Conservation (phyloP, 371 early-diverging fungal species). For the Fennellomyces sp. region DNA sequence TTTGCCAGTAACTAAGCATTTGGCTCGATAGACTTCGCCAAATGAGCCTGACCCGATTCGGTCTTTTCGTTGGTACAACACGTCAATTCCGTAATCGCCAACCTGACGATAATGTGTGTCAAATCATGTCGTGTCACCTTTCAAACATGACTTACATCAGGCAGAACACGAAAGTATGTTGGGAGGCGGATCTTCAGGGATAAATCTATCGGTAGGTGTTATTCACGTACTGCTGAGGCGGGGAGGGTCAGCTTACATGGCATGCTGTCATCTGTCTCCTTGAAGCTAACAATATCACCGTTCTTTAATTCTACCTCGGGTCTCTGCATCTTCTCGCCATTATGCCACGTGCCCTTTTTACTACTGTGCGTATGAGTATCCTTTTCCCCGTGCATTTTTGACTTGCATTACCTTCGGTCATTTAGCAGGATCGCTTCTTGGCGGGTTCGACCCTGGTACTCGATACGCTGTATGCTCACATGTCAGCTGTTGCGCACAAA, state of each 20-base stretch:
- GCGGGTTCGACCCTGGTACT: neutral
- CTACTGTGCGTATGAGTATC: neutral
- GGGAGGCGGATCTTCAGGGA: neutral
- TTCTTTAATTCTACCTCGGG: neutral
- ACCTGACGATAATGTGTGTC: neutral
- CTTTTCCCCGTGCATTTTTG: neutral
- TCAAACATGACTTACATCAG: neutral
- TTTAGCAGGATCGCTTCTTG: neutral
- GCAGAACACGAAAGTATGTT: neutral
- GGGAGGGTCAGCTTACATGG: neutral
- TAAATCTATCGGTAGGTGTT: no score
- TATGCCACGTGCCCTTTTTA: neutral
- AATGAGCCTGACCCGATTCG: neutral
- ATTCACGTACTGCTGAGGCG: no score
- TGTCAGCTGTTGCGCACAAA: neutral
- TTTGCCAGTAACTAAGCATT: neutral
- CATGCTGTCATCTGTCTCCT: neutral
- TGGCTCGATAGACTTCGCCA: neutral
- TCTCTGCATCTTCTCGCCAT: neutral
- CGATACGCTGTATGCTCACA: neutral
- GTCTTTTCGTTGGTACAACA: neutral
- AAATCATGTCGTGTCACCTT: neutral
- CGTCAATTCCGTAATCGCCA: neutral
- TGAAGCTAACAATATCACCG: neutral
- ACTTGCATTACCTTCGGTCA: neutral